Base-by-base conservation (phyloP, 495 filamentous ascomycete species). In the Gamarada debralockiae region DNA sequence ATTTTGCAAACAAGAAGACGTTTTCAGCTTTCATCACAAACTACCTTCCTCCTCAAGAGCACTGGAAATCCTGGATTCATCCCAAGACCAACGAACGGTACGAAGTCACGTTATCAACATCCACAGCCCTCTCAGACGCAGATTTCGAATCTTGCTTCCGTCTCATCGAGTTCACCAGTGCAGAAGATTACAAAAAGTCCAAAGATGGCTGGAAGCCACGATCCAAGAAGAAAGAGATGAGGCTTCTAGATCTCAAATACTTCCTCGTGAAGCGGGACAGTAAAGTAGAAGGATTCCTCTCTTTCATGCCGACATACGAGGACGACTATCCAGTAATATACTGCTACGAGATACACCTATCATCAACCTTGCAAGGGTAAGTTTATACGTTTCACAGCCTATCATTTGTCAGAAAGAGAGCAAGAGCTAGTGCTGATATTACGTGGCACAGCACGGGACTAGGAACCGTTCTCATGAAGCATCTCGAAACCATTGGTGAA, bases 271-370 rank as follows among this genome's bases (percentile, higher is more conserved):
- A 77, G 31, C 20, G 22, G 8, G 49, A 52, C 10, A 50, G 43
- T 1, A 55, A 54, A 15, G 59, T 86, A 0, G 65, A 71, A 2
- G 91, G 82, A 0, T 96, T 95, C 53, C 70, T 85, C 1, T 92
- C 89, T 2, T 82, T 93, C 61, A 89, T 92, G 86, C 79, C 88
- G 2, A 91, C 87, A 7, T 83, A 85, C 55, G 91, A 96, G 59
- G 86, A 86, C 53, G 80, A 81, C 0, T 68, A 79, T 24, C 77
- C 85, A 13, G 87, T 95, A 4, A 57, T 92, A 2, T 96, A 95
- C 59, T 86, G 87, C 67, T 96, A 96, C 65, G 91, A 96, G 71
- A 81, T 96, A 20, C 91, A 96, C 56, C 72, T 95, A 8, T 66
- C 73, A 36, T 67, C 74, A 1, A 58, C 54, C 1, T 65, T 83